A percentile compares a stretch with the other conserved stretches of the same genome.
Evolutionary conservation across 108 stramenopile species (phyloP).

Genomic region (Conticribra weissflogii): DNA sequence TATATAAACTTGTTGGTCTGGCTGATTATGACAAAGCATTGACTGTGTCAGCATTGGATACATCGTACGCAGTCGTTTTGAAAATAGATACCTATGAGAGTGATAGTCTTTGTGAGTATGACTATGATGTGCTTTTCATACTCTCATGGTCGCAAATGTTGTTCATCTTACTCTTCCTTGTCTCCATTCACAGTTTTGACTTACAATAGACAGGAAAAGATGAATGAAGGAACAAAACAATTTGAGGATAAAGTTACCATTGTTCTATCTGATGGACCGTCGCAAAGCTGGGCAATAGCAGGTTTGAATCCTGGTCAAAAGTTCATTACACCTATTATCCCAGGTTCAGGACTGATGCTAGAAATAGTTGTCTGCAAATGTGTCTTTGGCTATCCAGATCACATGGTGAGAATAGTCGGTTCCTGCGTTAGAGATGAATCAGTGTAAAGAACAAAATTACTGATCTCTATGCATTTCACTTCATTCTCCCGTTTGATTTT

Average conservation of each 20-base stretch:
- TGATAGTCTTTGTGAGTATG: constrained; percentile 12
- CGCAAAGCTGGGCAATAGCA: constrained; percentile 12
- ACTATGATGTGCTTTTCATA: neutral
- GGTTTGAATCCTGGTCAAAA: constrained; percentile 10
- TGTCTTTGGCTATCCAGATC: neutral
- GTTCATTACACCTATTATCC: neutral
- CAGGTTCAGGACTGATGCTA: constrained; percentile 9
- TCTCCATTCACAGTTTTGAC: constrained; percentile 18
- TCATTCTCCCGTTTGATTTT: neutral
- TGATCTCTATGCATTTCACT: neutral
- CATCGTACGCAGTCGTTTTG: constrained; percentile 2
- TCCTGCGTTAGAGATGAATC: too few species aligned
- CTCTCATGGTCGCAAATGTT: neutral
- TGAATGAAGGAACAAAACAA: constrained; percentile 7
- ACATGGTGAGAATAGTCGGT: neutral
- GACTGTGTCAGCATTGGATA: neutral
- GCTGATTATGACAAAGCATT: constrained; percentile 16
- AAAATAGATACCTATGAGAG: constrained; percentile 8
- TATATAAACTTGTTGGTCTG: constrained; percentile 7
- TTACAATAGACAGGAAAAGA: constrained; percentile 22
- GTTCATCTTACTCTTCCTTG: too few species aligned
- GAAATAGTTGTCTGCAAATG: constrained; percentile 7
- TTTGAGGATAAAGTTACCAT: constrained; percentile 10
- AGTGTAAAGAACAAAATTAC: neutral
- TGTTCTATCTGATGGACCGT: constrained; percentile 1